Percentiles rank a stretch among this genome's conserved stretches.
Conservation (phyloP, 345 rosid genomes). For the Citrus inodora region DNA sequence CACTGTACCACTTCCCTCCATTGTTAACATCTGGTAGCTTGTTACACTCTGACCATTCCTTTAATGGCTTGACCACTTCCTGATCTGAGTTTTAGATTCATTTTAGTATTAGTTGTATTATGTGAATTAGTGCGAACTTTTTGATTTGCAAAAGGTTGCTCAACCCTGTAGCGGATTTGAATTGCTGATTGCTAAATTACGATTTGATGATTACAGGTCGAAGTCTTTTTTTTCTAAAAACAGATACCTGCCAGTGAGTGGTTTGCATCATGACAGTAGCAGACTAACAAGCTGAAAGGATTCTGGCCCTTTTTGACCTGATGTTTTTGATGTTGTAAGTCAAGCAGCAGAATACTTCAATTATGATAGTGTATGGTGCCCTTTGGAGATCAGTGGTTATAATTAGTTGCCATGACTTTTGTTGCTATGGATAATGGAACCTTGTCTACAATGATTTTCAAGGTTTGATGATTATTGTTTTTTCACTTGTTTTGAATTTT, state of each 20-base stretch:
- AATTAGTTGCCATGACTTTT: background rate
- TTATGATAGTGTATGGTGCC: background rate
- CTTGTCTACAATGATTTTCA: background rate
- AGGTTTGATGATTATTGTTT: background rate
- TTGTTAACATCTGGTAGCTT: background rate
- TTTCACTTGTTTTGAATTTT: background rate
- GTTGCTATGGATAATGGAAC: background rate
- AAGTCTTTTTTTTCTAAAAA: background rate
- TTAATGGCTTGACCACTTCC: too few relatives aligned
- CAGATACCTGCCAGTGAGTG: background rate
- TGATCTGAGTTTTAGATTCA: background rate
- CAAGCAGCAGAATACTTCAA: background rate
- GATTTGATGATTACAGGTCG: conserved; percentile 1
- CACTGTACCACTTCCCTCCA: background rate
- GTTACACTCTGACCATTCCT: background rate
- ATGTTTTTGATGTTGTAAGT: background rate
- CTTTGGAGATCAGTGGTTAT: background rate
- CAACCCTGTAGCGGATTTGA: background rate
- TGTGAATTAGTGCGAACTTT: background rate
- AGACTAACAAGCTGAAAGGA: background rate
- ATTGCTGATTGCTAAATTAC: background rate
- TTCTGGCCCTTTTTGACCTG: background rate
- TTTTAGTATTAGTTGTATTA: background rate
- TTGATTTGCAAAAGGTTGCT: background rate
- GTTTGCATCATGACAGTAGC: background rate